phyloP scores from a whole-genome alignment of 345 rosid genomes.

The Pugionium dolabratum region DNA sequence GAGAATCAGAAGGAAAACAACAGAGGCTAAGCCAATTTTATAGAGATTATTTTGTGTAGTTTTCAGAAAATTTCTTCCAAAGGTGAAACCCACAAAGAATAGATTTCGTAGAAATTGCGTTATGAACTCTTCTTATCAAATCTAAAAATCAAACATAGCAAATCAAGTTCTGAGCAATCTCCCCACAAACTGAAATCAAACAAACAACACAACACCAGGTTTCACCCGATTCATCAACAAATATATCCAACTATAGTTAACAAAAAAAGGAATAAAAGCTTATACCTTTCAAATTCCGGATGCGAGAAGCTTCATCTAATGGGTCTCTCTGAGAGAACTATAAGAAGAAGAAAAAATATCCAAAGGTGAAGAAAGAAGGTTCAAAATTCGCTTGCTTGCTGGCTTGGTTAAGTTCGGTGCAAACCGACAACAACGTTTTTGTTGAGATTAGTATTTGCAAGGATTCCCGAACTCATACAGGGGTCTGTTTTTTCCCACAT shows the following conservation, averaged over 20 bases:
- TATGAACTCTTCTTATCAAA: neutral
- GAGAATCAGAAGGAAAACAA: neutral
- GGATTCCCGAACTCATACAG: constrained; percentile 1
- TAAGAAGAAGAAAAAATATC: neutral
- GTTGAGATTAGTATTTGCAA: constrained; percentile 4
- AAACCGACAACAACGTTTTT: constrained; percentile 36
- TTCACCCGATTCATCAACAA: constrained; percentile 12
- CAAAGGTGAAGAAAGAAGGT: constrained; percentile 24
- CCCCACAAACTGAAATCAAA: constrained; percentile 4
- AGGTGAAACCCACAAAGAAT: neutral
- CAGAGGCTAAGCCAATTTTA: neutral
- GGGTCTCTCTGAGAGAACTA: constrained; percentile 21
- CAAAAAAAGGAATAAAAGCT: neutral
- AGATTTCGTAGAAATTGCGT: neutral
- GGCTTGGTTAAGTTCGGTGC: constrained; percentile 29
- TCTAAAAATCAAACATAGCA: neutral
- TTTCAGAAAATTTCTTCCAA: neutral
- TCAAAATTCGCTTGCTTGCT: constrained; percentile 33
- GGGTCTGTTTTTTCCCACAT: neutral
- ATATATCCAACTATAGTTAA: neutral
- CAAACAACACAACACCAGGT: neutral
- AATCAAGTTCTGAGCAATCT: neutral
- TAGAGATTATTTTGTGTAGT: neutral
- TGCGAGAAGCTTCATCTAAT: constrained; percentile 28
- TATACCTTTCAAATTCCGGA: constrained; percentile 30